phyloP scores from a whole-genome alignment of 2,329 filamentous ascomycete species.

The Aspergillus ochraceoroseus region DNA sequence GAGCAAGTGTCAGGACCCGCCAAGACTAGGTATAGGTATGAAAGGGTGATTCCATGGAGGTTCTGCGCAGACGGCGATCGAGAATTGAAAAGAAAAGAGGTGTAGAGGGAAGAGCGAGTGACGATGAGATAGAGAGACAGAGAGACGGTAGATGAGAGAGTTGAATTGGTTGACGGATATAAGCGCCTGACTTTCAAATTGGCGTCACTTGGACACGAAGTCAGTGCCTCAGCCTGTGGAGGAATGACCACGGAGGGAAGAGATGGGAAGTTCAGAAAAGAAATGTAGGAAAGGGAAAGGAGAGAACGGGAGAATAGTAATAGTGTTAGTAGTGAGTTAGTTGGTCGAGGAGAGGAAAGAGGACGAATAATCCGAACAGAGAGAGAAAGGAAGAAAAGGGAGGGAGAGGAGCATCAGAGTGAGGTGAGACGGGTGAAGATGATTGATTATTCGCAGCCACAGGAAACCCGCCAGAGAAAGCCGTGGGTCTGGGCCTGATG shows the following conservation, averaged over 20 bases:
- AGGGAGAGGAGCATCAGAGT: constrained; percentile 15
- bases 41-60: constrained; percentile 17
- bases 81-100: constrained; percentile 3
- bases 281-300: constrained; percentile 9
- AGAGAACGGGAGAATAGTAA: constrained; percentile 3
- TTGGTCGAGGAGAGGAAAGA: too few relatives aligned
- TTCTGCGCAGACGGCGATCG: constrained; percentile 7
- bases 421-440: constrained; percentile 1
- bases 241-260: constrained; percentile 1
- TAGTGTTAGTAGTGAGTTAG: too few relatives aligned
- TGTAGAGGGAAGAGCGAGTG: constrained; percentile 8
- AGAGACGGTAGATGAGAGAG: constrained; percentile 4
- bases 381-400: constrained; percentile 6
- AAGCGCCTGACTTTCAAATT: constrained; percentile 10
- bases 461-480: too few relatives aligned
- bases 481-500: constrained; percentile 12
- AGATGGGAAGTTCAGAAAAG: constrained; percentile 2
- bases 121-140: constrained; percentile 3
- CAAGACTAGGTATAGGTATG: constrained; percentile 17
- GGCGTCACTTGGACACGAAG: constrained; percentile 10
- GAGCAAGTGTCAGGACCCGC: constrained; percentile 18
- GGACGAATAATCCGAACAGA: too few relatives aligned
- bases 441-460: too few relatives aligned
- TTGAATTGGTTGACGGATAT: constrained; percentile 8
- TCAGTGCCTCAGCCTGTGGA: not conserved